Base-by-base conservation (phyloP, 1,139 yeast species). In the Petasospora fabianii region DNA sequence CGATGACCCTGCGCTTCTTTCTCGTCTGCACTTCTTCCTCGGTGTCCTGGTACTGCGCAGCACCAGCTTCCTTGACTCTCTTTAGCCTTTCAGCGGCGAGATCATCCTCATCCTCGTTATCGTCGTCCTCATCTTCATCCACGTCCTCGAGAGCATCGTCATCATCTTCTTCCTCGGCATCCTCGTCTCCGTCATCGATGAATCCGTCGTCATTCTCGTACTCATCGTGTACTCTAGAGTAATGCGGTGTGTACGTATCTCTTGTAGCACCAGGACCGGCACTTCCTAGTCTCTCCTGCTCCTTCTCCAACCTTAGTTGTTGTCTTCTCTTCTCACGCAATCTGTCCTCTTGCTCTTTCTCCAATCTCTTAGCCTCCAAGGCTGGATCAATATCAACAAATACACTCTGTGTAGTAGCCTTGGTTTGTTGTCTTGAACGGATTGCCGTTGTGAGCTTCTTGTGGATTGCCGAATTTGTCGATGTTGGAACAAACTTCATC, bases 301-400 rank as follows among this genome's bases (percentile, higher is more conserved):
- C 75, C 44, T 68, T 72, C 42, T 60, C 68, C 46, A 77, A 69
- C 55, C 75, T 79, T 49, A 71, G 60, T 50, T 72, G 76, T 51
- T 77, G 67, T 69, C 78, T 82, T 67, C 90, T 71, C 69, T 80
- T 75, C 61, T 82, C 76, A 62, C 84, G 76, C 57, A 76, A 65
- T 46, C 80, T 71, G 64, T 85, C 78, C 51, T 79, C 77, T 54
- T 84, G 95, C 46, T 78, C 80, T 63, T 79, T 85, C 59, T 87
- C 96, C 24, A 90, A 80, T 53, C 79, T 79, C 55, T 85, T 77
- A 56, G 88, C 90, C 50, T 81, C 80, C 60, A 82, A 69, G 59
- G 87, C 86, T 2, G 98, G 98, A 66, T 92, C 98, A 45, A 78
- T 84, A 20, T 77, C 76, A 3, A 96, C 85, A 33, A 85, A 80